A percentile compares a stretch with the other conserved stretches of the same genome.
Conservation (phyloP, 2,329 filamentous ascomycete genomes). For the Penicillium digitatum region DNA sequence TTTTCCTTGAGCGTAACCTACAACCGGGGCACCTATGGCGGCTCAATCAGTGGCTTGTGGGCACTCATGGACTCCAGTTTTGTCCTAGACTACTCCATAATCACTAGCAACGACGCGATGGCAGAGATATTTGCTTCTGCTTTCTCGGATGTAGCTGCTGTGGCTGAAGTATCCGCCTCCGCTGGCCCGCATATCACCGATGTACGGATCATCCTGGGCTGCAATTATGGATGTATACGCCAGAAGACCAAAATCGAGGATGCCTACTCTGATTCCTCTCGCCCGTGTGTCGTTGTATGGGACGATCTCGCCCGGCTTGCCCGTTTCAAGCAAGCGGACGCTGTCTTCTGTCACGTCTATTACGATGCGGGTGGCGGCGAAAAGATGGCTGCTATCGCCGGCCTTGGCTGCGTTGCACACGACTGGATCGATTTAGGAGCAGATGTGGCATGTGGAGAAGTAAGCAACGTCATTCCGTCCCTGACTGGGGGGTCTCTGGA, state of each 20-base stretch:
- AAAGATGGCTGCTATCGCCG: constrained; percentile 15
- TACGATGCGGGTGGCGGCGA: constrained; percentile 14
- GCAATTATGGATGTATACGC: constrained; percentile 11
- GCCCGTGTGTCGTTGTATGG: constrained; percentile 13
- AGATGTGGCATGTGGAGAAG: constrained; percentile 12
- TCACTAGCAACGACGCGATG: constrained; percentile 4
- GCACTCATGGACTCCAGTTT: constrained; percentile 13
- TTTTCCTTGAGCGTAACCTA: constrained; percentile 11
- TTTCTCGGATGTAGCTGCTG: constrained; percentile 11
- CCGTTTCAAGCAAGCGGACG: constrained; percentile 14
- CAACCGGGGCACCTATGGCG: constrained; percentile 12
- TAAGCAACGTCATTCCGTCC: constrained; percentile 15
- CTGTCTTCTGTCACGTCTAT: constrained; percentile 16
- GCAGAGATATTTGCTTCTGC: constrained; percentile 10
- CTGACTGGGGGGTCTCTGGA: constrained; percentile 11
- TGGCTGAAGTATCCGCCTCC: constrained; percentile 9
- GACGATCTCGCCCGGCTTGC: constrained; percentile 13
- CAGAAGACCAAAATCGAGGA: constrained; percentile 17
- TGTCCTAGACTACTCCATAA: constrained; percentile 13
- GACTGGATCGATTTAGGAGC: constrained; percentile 14
- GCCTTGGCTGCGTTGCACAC: constrained; percentile 12
- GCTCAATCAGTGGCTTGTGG: constrained; percentile 13
- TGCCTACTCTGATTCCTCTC: constrained; percentile 4
- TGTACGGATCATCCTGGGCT: constrained; percentile 11
- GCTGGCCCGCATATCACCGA: constrained; percentile 12